Evolutionary conservation across 257 asterid genomes (phyloP).

Genomic region (Ligustrum vulgare): DNA sequence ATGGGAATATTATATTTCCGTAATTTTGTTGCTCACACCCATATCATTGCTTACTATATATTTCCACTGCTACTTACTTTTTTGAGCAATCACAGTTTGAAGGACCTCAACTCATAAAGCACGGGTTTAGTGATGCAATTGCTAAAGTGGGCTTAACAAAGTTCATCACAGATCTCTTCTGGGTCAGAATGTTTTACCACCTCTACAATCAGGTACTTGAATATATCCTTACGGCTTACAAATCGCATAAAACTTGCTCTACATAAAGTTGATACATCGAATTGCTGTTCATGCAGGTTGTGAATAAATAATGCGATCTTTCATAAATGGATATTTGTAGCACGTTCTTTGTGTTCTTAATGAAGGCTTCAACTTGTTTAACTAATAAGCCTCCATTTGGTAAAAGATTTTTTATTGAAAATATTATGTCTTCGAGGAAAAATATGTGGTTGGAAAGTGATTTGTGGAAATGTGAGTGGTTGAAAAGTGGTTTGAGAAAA

Average conservation of each 20-base stretch:
- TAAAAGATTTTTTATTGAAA: too few species aligned
- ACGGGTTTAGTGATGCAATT: conserved; percentile 83
- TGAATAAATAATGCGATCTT: background rate
- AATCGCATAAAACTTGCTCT: too few species aligned
- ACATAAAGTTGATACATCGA: too few species aligned
- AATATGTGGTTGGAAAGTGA: too few species aligned
- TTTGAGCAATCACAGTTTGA: conserved; percentile 48
- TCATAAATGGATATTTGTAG: background rate
- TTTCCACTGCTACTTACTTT: background rate
- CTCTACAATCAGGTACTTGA: conserved; percentile 90
- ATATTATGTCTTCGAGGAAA: too few species aligned
- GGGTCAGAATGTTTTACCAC: conserved; percentile 99
- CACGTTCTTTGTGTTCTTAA: background rate
- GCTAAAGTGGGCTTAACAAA: conserved; percentile 85
- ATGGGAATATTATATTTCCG: background rate
- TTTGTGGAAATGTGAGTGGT: too few species aligned
- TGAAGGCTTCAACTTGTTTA: background rate
- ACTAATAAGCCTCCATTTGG: background rate
- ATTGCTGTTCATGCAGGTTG: too few species aligned
- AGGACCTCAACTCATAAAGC: conserved; percentile 73
- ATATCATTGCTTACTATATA: background rate
- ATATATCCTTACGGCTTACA: background rate
- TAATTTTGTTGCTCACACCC: background rate
- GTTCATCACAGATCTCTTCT: conserved; percentile 86
- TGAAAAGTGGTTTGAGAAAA: too few species aligned